These are phyloP conservation scores for Malus hybrid DNA, from an alignment of 331 rosid genomes.

Conservation along the genomic window DNA sequence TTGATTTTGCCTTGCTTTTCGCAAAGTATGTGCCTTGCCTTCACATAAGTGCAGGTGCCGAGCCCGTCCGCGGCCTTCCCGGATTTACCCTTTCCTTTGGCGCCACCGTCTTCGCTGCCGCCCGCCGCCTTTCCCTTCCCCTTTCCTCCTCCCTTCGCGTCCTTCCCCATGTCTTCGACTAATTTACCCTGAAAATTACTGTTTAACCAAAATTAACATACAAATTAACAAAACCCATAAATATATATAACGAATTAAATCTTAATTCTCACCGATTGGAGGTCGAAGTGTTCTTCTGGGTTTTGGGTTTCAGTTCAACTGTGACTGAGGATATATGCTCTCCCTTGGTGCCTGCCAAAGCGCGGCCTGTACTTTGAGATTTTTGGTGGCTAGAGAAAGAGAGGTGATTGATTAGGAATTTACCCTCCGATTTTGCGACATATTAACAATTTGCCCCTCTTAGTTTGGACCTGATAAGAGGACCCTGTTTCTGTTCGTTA, in stretches of 20 bases:
- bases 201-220: neutral
- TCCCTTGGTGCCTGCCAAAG: neutral
- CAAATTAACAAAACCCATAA: neutral
- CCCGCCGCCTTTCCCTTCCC: conserved; percentile 77
- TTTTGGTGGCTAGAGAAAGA: neutral
- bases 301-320: neutral
- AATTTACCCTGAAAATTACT: neutral
- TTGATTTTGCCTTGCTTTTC: conserved; percentile 95
- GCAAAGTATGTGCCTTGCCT: conserved; percentile 85
- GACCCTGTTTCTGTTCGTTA: neutral
- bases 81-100: conserved; percentile 78
- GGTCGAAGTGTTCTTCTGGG: neutral
- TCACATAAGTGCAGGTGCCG: conserved; percentile 91
- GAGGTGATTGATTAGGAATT: neutral
- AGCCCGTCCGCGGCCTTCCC: conserved; percentile 76
- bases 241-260: neutral
- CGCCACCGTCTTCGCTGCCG: conserved; percentile 53
- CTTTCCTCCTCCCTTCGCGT: conserved; percentile 59
- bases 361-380: neutral
- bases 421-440: neutral
- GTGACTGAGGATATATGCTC: neutral
- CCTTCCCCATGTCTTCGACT: conserved; percentile 67
- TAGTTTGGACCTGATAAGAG: neutral
- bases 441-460: neutral
- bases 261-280: neutral